Evolutionary conservation across 257 asterid species (phyloP).

Genomic region (Eucommia ulmoides): DNA sequence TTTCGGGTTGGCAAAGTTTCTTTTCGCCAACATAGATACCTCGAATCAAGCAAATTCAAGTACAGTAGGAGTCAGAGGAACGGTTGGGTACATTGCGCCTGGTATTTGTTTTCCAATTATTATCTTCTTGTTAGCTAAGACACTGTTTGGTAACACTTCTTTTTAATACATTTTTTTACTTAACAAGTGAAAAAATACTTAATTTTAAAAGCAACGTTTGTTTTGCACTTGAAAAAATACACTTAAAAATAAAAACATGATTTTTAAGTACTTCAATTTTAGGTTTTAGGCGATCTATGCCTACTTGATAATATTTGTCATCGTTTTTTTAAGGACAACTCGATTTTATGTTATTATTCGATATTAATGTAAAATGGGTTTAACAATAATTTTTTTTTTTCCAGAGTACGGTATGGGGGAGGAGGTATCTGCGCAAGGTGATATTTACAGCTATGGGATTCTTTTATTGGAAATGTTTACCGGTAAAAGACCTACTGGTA

Average conservation of each 20-base stretch:
- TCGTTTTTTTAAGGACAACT: background rate
- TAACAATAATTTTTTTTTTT: background rate
- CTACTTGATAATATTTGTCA: too few species aligned
- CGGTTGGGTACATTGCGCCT: slow-evolving; percentile 34
- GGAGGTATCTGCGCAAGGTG: background rate
- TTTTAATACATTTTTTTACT: background rate
- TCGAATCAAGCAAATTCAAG: slow-evolving; percentile 5
- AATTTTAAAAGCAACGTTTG: background rate
- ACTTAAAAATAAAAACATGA: background rate
- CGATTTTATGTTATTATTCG: background rate
- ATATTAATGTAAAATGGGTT: too few species aligned
- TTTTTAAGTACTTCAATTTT: background rate
- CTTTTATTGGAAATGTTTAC: slow-evolving; percentile 2
- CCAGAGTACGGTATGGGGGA: background rate
- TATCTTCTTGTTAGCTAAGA: background rate
- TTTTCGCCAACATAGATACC: slow-evolving; percentile 1
- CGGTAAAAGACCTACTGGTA: background rate
- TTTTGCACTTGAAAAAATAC: background rate
- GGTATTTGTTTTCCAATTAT: slow-evolving; percentile 12
- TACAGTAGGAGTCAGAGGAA: slow-evolving; percentile 23
- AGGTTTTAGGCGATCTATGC: background rate
- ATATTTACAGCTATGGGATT: background rate
- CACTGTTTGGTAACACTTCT: background rate
- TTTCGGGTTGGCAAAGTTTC: slow-evolving; percentile 24
- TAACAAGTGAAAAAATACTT: background rate